These are phyloP conservation scores for Ceratocystis ficicola DNA, from an alignment of 2,329 filamentous ascomycete species.

Conservation along the genomic window DNA sequence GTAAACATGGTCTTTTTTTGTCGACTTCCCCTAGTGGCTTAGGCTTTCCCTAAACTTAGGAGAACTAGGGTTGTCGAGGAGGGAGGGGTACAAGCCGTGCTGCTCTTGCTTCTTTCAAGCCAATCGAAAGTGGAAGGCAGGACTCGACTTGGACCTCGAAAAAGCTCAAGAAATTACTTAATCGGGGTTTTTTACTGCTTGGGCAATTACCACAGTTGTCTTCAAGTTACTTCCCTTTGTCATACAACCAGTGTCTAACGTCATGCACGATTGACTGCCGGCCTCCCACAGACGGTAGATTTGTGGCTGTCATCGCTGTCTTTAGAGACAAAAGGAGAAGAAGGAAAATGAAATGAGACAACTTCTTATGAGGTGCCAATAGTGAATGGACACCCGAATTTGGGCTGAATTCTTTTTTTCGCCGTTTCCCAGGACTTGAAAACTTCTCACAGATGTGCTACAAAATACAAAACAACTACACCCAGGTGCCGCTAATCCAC, in stretches of 20 bases:
- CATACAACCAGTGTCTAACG: neutral
- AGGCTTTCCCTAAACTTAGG: neutral
- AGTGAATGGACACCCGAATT: neutral
- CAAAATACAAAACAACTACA: too few relatives aligned
- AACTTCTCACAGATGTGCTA: too few relatives aligned
- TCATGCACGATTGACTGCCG: constrained; percentile 3
- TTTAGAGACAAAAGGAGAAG: neutral
- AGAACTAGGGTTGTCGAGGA: neutral
- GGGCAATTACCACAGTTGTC: neutral
- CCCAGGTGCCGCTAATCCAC: too few relatives aligned
- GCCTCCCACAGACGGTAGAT: constrained; percentile 2
- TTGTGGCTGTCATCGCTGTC: neutral
- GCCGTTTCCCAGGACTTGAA: too few relatives aligned
- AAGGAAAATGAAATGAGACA: neutral
- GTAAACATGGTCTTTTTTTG: constrained; percentile 1
- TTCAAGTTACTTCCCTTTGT: neutral
- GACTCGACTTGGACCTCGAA: too few relatives aligned
- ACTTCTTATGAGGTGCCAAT: neutral
- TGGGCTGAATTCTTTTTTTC: neutral
- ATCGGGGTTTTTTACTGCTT: neutral
- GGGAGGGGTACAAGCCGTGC: too few relatives aligned
- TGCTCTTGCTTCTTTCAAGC: neutral
- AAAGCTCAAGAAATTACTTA: neutral
- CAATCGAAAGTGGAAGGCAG: neutral
- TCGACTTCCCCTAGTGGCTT: neutral